Evolutionary conservation across 345 rosid genomes (phyloP), one percentile per base, ranked within the genome.

Genomic region (Streptanthus diversifolius): DNA sequence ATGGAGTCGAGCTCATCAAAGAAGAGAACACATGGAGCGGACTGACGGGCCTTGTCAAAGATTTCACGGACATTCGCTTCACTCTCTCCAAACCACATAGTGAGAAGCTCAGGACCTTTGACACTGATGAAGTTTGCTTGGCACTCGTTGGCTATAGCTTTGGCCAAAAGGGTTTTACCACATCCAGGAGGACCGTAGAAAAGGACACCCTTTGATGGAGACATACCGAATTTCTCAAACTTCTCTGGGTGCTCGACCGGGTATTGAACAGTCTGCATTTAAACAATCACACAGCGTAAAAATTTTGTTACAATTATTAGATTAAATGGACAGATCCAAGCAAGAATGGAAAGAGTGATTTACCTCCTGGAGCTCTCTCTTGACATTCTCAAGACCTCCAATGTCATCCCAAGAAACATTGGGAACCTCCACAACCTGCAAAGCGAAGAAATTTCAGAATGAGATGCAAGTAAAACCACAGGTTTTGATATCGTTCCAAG

Each of bases 191-290:
- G 97, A 14, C 98, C 98, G 55, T 91, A 93, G 86, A 93, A 91
- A 15, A 93, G 90, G 30, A 93, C 98, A 55, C 98, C 98, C 82
- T 91, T 93, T 4, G 98, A 93, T 5, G 97, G 98, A 56, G 97
- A 90, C 98, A 93, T 93, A 53, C 96, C 98, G n/a, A 92, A 92
- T 80, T 92, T 92, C 84, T 92, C 98, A 55, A 92, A 90, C 70
- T 90, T 92, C 86, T 93, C 97, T 43, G 98, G 98, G 81, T 93
- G 98, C 85, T 93, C 97, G 63, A 93, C 98, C 4, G 98, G 98
- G 81, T 93, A 93, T 81, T 93, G 98, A 66, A 93, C 98, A 76
- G 98, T 93, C 98, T 93, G 84, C 80, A 82, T 13, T 37, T 57
- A 1, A 27, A 58, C 14, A 66, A 66, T 5, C 51, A 65, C 41